Evolutionary conservation across 441 rosid genomes (phyloP).

Genomic region (Populus hybrid): DNA sequence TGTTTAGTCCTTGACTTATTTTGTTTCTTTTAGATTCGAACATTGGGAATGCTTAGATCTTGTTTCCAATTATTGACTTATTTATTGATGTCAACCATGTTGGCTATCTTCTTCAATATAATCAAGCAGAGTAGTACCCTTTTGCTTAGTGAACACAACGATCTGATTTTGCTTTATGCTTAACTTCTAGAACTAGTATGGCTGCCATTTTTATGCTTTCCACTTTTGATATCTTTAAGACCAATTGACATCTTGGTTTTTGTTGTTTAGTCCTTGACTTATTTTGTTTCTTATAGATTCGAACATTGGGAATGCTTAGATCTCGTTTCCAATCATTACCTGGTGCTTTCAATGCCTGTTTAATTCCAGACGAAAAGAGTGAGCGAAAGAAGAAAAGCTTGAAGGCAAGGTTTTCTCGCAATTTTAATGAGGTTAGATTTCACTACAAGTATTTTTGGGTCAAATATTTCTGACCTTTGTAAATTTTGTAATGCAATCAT

Average conservation of each 20-base stretch:
- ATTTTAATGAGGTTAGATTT: constrained; percentile 48
- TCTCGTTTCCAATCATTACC: constrained; percentile 94
- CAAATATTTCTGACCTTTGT: background rate
- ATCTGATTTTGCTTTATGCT: background rate
- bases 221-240: background rate
- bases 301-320: constrained; percentile 97
- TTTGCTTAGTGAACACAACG: background rate
- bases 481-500: background rate
- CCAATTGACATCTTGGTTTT: background rate
- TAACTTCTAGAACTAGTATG: background rate
- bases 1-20: too few species aligned
- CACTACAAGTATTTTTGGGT: background rate
- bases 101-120: background rate
- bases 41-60: too few species aligned
- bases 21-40: too few species aligned
- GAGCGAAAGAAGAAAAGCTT: constrained; percentile 73
- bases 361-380: constrained; percentile 74
- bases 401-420: constrained; percentile 67
- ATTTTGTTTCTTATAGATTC: constrained; percentile 55
- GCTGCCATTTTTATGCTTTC: background rate
- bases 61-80: too few species aligned
- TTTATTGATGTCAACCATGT: background rate
- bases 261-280: background rate
- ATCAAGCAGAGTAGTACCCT: background rate
- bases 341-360: constrained; percentile 77